Base-by-base conservation (phyloP, 2,329 filamentous ascomycete species). In the Colletotrichum falcatum region DNA sequence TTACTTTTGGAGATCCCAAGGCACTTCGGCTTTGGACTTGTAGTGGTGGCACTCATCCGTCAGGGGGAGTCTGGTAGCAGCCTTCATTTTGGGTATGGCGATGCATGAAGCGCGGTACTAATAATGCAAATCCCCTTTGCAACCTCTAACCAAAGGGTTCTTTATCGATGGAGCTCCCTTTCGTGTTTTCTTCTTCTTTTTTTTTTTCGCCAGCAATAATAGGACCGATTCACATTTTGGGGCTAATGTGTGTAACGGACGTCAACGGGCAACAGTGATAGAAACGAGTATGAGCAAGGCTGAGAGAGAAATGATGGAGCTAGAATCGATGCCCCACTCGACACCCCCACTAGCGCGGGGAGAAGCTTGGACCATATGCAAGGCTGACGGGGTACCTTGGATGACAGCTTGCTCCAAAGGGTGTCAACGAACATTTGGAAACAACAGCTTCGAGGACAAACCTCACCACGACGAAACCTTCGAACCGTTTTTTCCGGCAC, bases 1-100 rank as follows among this genome's bases (percentile, higher is more conserved):
- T 77, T 80, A 96, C 94, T 97, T 98, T 79, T 93, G 91, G 66
- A 97, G 89, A 75, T 97, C 90, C 84, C 87, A 90, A 0, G 94
- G 94, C 11, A 98, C 93, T 73, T 97, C 88, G 37, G 87, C 83
- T 14, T 89, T 82, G 37, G 86, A 80, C 49, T 88, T 83, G 82
- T 97, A 98, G 81, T 97, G 94, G 75, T 93, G 89, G 74, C 92
- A 93, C 42, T 89, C 83, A 70, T 88, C 86, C 1, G 89, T 91
- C 61, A 90, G 81, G 59, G 85, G 83, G 49, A 89, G 80, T 54
- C 77, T 80, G 48, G 80, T 80, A 23, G 84, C 81, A 23, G 83
- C 83, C 72, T 80, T 80, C 76, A 86, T 83, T 55, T 75, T 77
- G 64, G 73, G 39, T 44, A 46, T 59, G 48, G 53, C 48, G 23